Evolutionary conservation across 148 eudicot species (phyloP), one percentile per base, ranked within the genome.

Genomic region (Pouteria glomerata): DNA sequence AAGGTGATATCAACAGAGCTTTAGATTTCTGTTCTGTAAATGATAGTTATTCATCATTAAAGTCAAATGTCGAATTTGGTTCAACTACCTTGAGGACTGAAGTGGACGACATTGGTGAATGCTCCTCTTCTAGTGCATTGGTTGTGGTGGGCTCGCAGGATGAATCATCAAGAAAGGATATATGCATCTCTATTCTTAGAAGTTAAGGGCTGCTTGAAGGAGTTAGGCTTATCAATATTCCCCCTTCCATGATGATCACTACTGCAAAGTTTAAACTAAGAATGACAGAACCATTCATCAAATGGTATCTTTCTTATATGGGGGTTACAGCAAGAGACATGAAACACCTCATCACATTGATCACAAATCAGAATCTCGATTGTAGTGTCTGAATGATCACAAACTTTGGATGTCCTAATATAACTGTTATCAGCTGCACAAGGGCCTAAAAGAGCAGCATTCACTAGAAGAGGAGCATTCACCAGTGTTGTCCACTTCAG

Each of bases 381-480:
- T 44, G 82, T 71, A 61, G 69, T 75, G 70, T 80, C 92, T 68
- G 73, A n/a, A 70, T 41, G 73, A 48, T 74, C 73, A 73, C 98
- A 95, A 50, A 86, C 82, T 79, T 80, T 81, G 76, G 97, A 95
- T 42, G 81, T 50, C 69, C 74, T 76, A 59, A 74, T 74, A 74
- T 74, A 47, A 61, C 80, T 79, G 53, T 69, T 70, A 56, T 75
- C 76, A 48, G 71, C 59, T 59, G 77, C 63, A 47, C 79, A 74
- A 27, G 72, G 34, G 44, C 66, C 75, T 73, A 68, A 94, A 78
- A 44, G 89, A 83, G 71, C 87, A 79, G 71, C 91, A 72, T 44
- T 77, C 88, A 69, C 87, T 95, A 71, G 96, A 89, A 33, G 97
- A 91, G 61, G 97, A 91, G 77, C 94, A 89, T 75, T 91, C 96